Percentiles rank a stretch among this genome's conserved stretches.
Conservation (phyloP, 192 early-diverging fungal genomes). For the Linnemannia zychae region DNA sequence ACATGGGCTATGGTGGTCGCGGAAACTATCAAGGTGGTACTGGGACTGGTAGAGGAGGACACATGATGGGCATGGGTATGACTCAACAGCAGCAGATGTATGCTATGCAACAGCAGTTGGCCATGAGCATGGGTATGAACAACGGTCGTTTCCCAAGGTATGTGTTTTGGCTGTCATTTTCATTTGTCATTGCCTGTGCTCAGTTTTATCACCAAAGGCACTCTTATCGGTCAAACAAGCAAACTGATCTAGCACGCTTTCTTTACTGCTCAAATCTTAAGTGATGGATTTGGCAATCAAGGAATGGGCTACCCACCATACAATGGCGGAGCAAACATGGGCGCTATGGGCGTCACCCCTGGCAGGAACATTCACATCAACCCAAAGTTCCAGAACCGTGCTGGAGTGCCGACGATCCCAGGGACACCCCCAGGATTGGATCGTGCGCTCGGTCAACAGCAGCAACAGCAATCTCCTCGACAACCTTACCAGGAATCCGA, state of each 20-base stretch:
- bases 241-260: neutral
- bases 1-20: constrained; percentile 3
- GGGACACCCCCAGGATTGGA: constrained; percentile 1
- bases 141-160: constrained; percentile 26
- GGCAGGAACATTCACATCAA: constrained; percentile 54
- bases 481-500: constrained; percentile 15
- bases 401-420: neutral
- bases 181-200: neutral
- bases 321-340: constrained; percentile 18
- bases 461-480: constrained; percentile 3
- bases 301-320: constrained; percentile 18
- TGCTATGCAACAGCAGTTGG: constrained; percentile 34
- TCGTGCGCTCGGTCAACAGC: constrained; percentile 13
- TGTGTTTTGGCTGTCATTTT: neutral
- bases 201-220: neutral
- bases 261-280: neutral
- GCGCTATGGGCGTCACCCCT: constrained; percentile 14
- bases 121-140: constrained; percentile 33
- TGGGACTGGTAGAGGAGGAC: constrained; percentile 21
- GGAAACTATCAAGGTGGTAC: neutral
- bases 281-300: constrained; percentile 33
- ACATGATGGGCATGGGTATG: constrained; percentile 38
- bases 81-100: neutral
- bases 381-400: constrained; percentile 50
- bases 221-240: neutral